These are phyloP conservation scores for Carex cristatella DNA, from an alignment of 176 grass and related monocot species.

Conservation along the genomic window DNA sequence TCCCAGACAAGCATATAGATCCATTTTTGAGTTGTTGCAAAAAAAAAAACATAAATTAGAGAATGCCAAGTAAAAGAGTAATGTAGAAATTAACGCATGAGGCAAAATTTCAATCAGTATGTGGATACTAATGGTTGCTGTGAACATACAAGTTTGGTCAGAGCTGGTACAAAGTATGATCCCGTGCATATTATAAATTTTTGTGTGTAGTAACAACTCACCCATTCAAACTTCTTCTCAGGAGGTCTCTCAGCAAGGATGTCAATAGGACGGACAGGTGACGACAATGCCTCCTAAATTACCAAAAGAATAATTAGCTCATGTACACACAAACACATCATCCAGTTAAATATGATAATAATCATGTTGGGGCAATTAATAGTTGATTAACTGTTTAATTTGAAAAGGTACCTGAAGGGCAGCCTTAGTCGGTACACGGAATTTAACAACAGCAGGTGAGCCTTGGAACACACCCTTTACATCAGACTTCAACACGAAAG, in stretches of 20 bases:
- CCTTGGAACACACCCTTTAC: constrained; percentile 70
- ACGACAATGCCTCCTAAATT: constrained; percentile 80
- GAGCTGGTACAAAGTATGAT: not conserved
- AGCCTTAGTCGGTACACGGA: constrained; percentile 84
- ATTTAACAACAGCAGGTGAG: constrained; percentile 67
- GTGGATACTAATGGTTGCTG: not conserved
- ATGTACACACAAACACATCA: not conserved
- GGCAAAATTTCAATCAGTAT: not conserved
- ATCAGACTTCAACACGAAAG: constrained; percentile 76
- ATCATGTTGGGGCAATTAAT: not conserved
- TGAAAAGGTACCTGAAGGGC: constrained; percentile 57
- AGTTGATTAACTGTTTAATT: not conserved
- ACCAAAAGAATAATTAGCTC: constrained; percentile 18
- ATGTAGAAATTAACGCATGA: not conserved
- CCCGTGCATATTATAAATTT: not conserved
- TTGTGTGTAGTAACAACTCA: constrained; percentile 26
- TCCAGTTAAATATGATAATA: not conserved
- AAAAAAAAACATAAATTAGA: not conserved
- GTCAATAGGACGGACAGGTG: constrained; percentile 62
- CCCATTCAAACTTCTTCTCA: constrained; percentile 91
- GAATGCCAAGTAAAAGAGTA: not conserved
- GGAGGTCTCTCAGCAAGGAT: constrained; percentile 78
- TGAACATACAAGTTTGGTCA: not conserved
- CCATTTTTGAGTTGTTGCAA: not conserved
- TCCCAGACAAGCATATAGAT: not conserved